These are phyloP conservation scores for Gossypium stocksii DNA, from an alignment of 345 rosid species.

Conservation along the genomic window DNA sequence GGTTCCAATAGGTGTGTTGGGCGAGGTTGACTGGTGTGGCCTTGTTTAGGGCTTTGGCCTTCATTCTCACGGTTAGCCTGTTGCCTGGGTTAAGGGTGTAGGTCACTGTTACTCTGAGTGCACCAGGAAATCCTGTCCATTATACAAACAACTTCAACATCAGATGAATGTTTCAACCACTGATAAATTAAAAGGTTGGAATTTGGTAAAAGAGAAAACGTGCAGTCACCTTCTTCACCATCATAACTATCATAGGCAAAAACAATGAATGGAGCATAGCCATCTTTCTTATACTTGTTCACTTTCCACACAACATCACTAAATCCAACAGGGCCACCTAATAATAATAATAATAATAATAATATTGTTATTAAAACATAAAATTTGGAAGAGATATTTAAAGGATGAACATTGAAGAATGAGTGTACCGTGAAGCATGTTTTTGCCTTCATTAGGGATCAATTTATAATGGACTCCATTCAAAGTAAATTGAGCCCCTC, in stretches of 20 bases:
- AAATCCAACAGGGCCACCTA: slow-evolving; percentile 78
- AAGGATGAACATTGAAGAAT: neutral
- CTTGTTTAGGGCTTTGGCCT: slow-evolving; percentile 62
- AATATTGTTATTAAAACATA: neutral
- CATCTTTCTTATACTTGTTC: slow-evolving; percentile 34
- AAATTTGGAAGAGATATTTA: neutral
- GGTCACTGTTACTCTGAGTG: slow-evolving; percentile 37
- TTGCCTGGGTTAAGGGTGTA: slow-evolving; percentile 40
- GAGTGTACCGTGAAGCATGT: slow-evolving; percentile 72
- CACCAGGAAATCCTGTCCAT: slow-evolving; percentile 77
- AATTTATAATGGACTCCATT: slow-evolving; percentile 61
- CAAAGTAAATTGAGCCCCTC: slow-evolving; percentile 59
- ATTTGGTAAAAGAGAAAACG: too few relatives aligned
- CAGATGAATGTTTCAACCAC: neutral
- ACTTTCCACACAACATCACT: slow-evolving; percentile 77
- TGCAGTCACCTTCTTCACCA: slow-evolving; percentile 65
- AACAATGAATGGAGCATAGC: slow-evolving; percentile 44
- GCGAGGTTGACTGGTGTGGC: slow-evolving; percentile 83
- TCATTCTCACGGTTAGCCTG: slow-evolving; percentile 54
- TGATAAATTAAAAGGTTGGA: neutral
- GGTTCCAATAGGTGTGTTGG: slow-evolving; percentile 85
- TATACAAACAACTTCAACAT: neutral
- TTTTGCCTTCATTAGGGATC: slow-evolving; percentile 66
- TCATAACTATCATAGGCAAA: slow-evolving; percentile 63
- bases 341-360: neutral